Evolutionary conservation across 1,139 yeast species (phyloP).

Genomic region (Arxiozyma slooffiae): DNA sequence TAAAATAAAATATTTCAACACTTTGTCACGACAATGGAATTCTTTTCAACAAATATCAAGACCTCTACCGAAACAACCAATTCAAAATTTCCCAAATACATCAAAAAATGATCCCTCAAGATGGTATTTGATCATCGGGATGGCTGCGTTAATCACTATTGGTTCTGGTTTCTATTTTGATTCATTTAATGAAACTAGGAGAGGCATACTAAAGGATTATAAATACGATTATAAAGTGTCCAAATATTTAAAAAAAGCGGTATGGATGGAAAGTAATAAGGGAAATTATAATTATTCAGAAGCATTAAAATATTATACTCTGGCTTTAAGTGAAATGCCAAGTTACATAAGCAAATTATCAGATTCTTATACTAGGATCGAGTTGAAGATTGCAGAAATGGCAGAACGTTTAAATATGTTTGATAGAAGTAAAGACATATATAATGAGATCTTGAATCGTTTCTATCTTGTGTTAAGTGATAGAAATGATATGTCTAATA

Average conservation of each 20-base stretch:
- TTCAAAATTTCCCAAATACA: not conserved
- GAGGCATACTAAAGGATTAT: not conserved
- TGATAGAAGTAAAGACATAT: constrained; percentile 55
- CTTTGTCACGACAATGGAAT: not conserved
- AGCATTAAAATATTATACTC: constrained; percentile 62
- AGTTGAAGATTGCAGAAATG: constrained; percentile 79
- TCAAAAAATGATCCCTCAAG: not conserved
- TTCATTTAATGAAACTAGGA: not conserved
- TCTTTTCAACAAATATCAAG: not conserved
- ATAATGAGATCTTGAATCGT: constrained; percentile 56
- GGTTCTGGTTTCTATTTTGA: constrained; percentile 1
- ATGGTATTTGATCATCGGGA: constrained; percentile 1
- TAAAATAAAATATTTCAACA: not conserved
- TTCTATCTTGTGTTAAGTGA: constrained; percentile 48
- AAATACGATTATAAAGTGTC: not conserved
- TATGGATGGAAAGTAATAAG: constrained; percentile 75
- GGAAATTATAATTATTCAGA: constrained; percentile 49
- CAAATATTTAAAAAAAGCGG: constrained; percentile 47
- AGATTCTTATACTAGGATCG: constrained; percentile 77
- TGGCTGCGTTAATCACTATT: not conserved
- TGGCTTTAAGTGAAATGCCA: constrained; percentile 34
- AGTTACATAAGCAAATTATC: constrained; percentile 36
- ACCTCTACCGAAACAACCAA: not conserved
- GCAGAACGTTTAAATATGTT: constrained; percentile 54
- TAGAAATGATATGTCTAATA: constrained; percentile 25